phyloP scores from a whole-genome alignment of 306 rosid genomes.

The Canavalia ensiformis region DNA sequence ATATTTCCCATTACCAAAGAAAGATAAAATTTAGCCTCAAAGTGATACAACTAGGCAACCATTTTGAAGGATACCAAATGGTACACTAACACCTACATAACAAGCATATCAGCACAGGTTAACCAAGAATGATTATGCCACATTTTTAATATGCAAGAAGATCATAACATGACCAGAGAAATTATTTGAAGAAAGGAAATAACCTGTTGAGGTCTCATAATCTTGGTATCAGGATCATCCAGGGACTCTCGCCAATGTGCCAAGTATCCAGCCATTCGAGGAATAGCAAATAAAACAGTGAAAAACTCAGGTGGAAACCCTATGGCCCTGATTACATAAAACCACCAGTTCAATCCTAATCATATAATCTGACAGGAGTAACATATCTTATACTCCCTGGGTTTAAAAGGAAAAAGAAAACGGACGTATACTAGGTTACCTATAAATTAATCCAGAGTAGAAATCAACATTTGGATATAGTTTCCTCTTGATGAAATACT shows the following conservation, averaged over 20 bases:
- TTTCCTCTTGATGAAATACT: conserved; percentile 85
- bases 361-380: conserved; percentile 14
- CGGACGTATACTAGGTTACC: conserved; percentile 55
- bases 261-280: conserved; percentile 95
- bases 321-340: conserved; percentile 78
- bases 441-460: conserved; percentile 92
- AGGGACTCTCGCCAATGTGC: conserved; percentile 97
- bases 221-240: conserved; percentile 92
- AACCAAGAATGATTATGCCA: conserved; percentile 7
- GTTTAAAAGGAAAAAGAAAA: conserved; percentile 34
- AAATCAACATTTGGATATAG: conserved; percentile 97
- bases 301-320: conserved; percentile 91
- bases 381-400: not conserved
- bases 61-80: conserved; percentile 17
- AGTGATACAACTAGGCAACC: conserved; percentile 6
- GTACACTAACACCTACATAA: not conserved
- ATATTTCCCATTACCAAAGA: not conserved
- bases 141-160: conserved; percentile 18
- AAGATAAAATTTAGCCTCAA: conserved; percentile 17
- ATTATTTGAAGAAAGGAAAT: conserved; percentile 39
- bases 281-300: conserved; percentile 88
- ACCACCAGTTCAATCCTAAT: conserved; percentile 16
- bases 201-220: conserved; percentile 95
- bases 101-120: not conserved
- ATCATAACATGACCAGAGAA: conserved; percentile 5